Evolutionary conservation across 148 eudicot species (phyloP).

Genomic region (Rhododendron griersonianum): DNA sequence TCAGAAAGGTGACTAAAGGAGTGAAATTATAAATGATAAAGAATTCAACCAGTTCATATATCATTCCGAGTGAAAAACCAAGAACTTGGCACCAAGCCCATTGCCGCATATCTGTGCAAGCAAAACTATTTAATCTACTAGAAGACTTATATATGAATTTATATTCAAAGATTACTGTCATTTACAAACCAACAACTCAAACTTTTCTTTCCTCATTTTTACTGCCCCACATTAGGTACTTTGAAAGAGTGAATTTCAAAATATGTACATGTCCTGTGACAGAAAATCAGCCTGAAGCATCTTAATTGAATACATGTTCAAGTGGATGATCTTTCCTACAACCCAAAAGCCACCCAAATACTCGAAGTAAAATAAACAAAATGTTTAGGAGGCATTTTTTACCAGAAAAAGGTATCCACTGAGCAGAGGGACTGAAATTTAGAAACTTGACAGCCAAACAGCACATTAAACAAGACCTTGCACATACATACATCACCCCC

Average conservation of each 20-base stretch:
- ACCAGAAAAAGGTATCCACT: not conserved
- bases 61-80: not conserved
- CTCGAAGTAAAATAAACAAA: not conserved
- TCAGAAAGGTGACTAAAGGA: conserved; percentile 33
- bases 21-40: not conserved
- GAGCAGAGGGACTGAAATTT: not conserved
- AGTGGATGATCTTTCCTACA: not conserved
- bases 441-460: not conserved
- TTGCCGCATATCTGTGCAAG: not conserved
- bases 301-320: not conserved
- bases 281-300: not conserved
- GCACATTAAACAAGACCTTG: not conserved
- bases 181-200: not conserved
- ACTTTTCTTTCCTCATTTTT: not conserved
- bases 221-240: not conserved
- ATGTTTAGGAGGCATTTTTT: not conserved
- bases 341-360: conserved; percentile 6
- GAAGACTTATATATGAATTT: not conserved
- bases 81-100: not conserved
- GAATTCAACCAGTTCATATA: conserved; percentile 1
- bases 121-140: not conserved
- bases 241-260: not conserved
- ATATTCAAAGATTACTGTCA: not conserved
- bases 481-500: not conserved
- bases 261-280: not conserved